phyloP scores from a whole-genome alignment of 768 basidiomycete species.

The Plicaturopsis crispa region DNA sequence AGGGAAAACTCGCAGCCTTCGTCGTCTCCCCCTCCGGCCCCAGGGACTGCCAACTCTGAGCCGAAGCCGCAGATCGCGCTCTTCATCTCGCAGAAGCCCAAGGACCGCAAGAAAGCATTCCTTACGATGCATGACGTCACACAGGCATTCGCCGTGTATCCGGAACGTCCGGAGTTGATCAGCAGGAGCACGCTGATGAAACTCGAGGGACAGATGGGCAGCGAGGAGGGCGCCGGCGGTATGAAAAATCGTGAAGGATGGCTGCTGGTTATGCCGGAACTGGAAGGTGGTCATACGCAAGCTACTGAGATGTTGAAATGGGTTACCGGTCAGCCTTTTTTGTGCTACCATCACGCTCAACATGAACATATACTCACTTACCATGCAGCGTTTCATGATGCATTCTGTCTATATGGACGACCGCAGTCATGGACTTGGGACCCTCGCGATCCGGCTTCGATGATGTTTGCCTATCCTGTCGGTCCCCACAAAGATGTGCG shows the following conservation, averaged over 20 bases:
- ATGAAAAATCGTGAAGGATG: conserved; percentile 75
- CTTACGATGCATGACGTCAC: conserved; percentile 64
- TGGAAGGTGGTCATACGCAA: conserved; percentile 52
- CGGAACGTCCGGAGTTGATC: conserved; percentile 91
- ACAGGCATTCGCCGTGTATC: conserved; percentile 92
- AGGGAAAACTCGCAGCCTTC: conserved; percentile 34
- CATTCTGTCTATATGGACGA: conserved; percentile 84
- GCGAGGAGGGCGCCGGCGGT: conserved; percentile 61
- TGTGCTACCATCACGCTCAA: too few relatives aligned
- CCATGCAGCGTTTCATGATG: conserved; percentile 67
- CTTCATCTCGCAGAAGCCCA: conserved; percentile 56
- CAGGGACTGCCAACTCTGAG: conserved; percentile 17
- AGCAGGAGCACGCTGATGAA: conserved; percentile 87
- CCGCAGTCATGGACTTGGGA: conserved; percentile 87
- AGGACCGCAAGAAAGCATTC: conserved; percentile 66
- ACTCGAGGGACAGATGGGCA: conserved; percentile 77
- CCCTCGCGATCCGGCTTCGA: conserved; percentile 66
- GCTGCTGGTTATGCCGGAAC: conserved; percentile 87
- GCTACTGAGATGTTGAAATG: conserved; percentile 86
- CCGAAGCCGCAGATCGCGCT: conserved; percentile 42
- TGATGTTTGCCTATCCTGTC: conserved; percentile 94
- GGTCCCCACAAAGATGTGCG: conserved; percentile 78
- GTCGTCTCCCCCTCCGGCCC: conserved; percentile 14
- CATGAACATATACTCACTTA: too few relatives aligned
- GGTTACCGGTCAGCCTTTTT: conserved; percentile 62